Conservation (phyloP, 23 red algal genomes). For the Cyanidiococcus yangmingshanensis region DNA sequence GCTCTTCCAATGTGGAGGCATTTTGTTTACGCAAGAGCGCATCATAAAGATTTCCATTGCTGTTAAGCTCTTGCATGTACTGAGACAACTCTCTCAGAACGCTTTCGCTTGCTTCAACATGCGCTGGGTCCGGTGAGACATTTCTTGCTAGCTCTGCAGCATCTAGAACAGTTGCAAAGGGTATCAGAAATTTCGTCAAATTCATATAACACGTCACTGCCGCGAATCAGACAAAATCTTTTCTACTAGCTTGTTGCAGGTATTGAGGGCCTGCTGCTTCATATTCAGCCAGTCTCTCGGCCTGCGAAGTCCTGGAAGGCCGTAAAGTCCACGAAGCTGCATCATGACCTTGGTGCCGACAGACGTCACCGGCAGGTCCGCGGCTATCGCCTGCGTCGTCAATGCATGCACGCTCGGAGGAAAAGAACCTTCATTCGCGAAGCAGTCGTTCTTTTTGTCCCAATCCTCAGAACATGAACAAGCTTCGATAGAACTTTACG, state of each 20-base stretch:
- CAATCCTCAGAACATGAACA: no score
- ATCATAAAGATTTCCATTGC: conserved; percentile 50
- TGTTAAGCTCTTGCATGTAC: conserved; percentile 68
- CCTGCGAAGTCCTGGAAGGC: background rate
- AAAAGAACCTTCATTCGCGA: no score
- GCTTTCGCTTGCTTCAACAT: conserved; percentile 42
- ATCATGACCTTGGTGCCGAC: no score
- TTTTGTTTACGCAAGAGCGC: conserved; percentile 33
- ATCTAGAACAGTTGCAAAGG: conserved; percentile 80
- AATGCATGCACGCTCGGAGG: no score
- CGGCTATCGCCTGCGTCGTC: no score
- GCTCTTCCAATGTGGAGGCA: conserved; percentile 31
- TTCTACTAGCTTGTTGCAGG: background rate
- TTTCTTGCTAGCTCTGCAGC: conserved; percentile 78
- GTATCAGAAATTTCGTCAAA: conserved; percentile 86
- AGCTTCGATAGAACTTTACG: no score
- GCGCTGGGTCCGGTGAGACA: conserved; percentile 68
- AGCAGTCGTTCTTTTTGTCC: no score
- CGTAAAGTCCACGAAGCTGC: background rate
- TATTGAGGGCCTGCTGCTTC: background rate
- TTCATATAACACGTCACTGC: conserved; percentile 27
- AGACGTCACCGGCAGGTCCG: no score
- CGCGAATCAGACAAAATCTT: background rate
- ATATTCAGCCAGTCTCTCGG: background rate
- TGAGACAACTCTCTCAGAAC: conserved; percentile 40